Evolutionary conservation across 2,329 filamentous ascomycete species (phyloP).

Genomic region (Cordyceps javanica): DNA sequence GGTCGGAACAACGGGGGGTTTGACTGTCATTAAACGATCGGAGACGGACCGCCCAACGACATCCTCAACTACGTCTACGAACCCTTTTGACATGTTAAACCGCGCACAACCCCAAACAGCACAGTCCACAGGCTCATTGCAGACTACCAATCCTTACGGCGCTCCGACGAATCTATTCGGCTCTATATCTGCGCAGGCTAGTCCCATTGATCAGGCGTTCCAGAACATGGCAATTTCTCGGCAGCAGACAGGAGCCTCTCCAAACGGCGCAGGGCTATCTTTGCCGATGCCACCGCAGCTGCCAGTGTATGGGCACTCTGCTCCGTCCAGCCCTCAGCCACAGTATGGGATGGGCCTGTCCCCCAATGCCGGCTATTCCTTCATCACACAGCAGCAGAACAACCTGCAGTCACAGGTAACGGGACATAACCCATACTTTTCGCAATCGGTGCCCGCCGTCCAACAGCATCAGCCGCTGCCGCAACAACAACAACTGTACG

Average conservation of each 20-base stretch:
- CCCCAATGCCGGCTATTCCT: slow-evolving; percentile 37
- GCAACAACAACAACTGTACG: slow-evolving; percentile 20
- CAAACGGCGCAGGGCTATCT: slow-evolving; percentile 62
- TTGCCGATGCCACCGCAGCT: slow-evolving; percentile 35
- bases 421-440: slow-evolving; percentile 49
- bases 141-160: slow-evolving; percentile 49
- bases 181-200: slow-evolving; percentile 33
- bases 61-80: slow-evolving; percentile 47
- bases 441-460: slow-evolving; percentile 25
- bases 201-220: slow-evolving; percentile 60
- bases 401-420: slow-evolving; percentile 32
- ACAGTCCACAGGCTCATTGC: slow-evolving; percentile 57
- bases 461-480: slow-evolving; percentile 13
- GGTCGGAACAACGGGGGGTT: slow-evolving; percentile 21
- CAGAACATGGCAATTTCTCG: slow-evolving; percentile 65
- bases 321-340: slow-evolving; percentile 34
- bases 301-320: slow-evolving; percentile 37
- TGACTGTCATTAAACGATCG: slow-evolving; percentile 11
- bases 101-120: slow-evolving; percentile 54
- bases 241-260: slow-evolving; percentile 61
- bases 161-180: slow-evolving; percentile 67
- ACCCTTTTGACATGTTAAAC: slow-evolving; percentile 60
- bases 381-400: slow-evolving; percentile 24
- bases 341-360: slow-evolving; percentile 35
- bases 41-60: slow-evolving; percentile 30